Base-by-base conservation (phyloP, 2,329 filamentous ascomycete genomes). In the Fusarium setosum region DNA sequence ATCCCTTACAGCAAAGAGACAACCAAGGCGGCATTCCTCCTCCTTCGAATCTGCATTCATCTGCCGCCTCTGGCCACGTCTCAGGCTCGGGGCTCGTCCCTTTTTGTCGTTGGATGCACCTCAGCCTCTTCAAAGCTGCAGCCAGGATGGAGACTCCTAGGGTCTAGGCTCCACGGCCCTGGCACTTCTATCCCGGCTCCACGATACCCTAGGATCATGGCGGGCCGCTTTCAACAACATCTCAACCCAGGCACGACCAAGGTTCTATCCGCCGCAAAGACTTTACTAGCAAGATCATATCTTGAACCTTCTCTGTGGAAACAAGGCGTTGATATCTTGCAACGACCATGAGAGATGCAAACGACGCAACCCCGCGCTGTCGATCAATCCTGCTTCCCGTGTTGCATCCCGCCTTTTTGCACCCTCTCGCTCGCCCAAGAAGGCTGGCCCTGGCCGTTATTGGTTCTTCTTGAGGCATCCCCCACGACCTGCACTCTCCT, bases 51-150 rank as follows among this genome's bases (percentile, higher is more conserved):
- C 20, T 21, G 31, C 29, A 37, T 29, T 42, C 41, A 40, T 32
- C 31, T 44, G 10, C 47, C 35, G 34, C 15, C 23, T 52, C 26
- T 55, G 20, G n/a, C 38, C 35, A 57, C 23, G 13, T 52, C 34
- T 29, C 31, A 17, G 38, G n/a, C 12, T 48, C n/a, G n/a, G 18
- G 17, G 37, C 23, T n/a, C n/a, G n/a, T n/a, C n/a, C n/a, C n/a
- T n/a, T n/a, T n/a, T n/a, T n/a, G n/a, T n/a, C n/a, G n/a, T n/a
- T 55, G 17, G 49, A 50, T 17, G 26, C 37, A 18, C 29, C 53
- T 55, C 51, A 67, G 56, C 56, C 64, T 68, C 56, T 53, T 65
- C 37, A 41, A 41, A 12, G 37, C 50, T 50, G 41, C 42, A 60
- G 23, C 48, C 47, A 56, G 41, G 29, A 58, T 65, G 64, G 64